These are phyloP conservation scores for Arachis monticola DNA, from an alignment of 331 rosid genomes.

Conservation along the genomic window DNA sequence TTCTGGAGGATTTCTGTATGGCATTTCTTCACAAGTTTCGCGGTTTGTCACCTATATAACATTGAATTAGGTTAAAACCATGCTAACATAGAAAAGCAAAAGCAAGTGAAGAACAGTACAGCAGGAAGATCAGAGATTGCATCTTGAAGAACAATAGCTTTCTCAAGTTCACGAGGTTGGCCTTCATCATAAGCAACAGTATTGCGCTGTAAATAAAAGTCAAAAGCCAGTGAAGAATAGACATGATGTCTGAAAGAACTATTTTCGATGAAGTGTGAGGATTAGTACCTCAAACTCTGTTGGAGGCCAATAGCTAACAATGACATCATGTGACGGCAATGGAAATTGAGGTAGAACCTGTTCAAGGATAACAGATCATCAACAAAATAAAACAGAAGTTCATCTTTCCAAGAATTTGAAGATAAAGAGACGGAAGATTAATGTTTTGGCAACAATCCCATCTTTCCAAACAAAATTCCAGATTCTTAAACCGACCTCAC, in stretches of 20 bases:
- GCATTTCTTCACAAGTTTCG: constrained; percentile 70
- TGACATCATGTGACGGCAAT: constrained; percentile 88
- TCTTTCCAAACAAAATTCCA: not conserved
- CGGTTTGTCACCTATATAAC: constrained; percentile 59
- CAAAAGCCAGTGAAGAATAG: constrained; percentile 32
- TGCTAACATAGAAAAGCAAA: constrained; percentile 10
- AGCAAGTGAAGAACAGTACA: constrained; percentile 45
- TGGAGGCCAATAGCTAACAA: constrained; percentile 91
- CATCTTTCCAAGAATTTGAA: constrained; percentile 33
- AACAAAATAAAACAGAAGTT: constrained; percentile 17
- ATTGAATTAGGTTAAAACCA: constrained; percentile 34
- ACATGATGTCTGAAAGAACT: constrained; percentile 19
- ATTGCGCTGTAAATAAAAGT: constrained; percentile 71
- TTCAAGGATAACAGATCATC: constrained; percentile 18
- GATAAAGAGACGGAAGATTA: constrained; percentile 14
- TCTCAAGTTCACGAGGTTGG: constrained; percentile 67
- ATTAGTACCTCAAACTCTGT: constrained; percentile 77
- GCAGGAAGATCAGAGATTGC: constrained; percentile 96
- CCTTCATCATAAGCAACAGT: constrained; percentile 87
- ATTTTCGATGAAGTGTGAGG: constrained; percentile 3
- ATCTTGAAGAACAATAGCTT: constrained; percentile 74
- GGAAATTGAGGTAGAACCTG: constrained; percentile 96
- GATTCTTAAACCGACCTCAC: constrained; percentile 62
- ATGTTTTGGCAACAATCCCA: not conserved
- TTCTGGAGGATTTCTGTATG: constrained; percentile 71